These are phyloP conservation scores for Penicillium sclerotiorum DNA, from an alignment of 2,329 filamentous ascomycete species.

Conservation along the genomic window DNA sequence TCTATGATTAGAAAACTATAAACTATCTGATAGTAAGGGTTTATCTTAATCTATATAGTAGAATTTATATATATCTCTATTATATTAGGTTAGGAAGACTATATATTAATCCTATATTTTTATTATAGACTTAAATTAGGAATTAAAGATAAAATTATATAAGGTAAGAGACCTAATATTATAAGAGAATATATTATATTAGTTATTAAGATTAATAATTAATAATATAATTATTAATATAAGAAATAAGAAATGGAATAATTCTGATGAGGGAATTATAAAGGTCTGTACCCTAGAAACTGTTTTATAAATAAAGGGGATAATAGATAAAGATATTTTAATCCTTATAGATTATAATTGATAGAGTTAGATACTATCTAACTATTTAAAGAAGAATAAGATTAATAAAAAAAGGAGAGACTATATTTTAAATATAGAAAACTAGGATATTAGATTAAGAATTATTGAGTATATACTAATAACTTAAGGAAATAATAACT, in stretches of 20 bases:
- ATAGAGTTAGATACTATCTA: background rate
- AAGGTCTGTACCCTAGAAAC: background rate
- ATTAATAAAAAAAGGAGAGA: background rate
- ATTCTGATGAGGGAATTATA: background rate
- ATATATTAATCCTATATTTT: background rate
- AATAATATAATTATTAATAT: background rate
- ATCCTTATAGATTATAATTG: background rate
- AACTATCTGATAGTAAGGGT: no score
- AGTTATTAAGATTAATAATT: no score
- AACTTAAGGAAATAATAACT: background rate
- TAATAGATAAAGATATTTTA: background rate
- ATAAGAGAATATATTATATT: no score
- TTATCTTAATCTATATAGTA: no score
- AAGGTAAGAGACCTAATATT: no score
- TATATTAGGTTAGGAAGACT: background rate
- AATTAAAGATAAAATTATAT: no score
- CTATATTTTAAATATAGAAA: background rate
- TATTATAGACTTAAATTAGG: no score
- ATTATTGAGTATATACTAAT: background rate
- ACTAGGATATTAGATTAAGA: background rate
- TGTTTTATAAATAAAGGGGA: background rate
- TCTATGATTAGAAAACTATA: no score
- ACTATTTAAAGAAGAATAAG: background rate
- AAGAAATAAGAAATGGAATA: background rate
- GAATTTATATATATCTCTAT: constrained; percentile 2